Conservation (phyloP, 148 eudicot species). For the Heliamphora exappendiculata region DNA sequence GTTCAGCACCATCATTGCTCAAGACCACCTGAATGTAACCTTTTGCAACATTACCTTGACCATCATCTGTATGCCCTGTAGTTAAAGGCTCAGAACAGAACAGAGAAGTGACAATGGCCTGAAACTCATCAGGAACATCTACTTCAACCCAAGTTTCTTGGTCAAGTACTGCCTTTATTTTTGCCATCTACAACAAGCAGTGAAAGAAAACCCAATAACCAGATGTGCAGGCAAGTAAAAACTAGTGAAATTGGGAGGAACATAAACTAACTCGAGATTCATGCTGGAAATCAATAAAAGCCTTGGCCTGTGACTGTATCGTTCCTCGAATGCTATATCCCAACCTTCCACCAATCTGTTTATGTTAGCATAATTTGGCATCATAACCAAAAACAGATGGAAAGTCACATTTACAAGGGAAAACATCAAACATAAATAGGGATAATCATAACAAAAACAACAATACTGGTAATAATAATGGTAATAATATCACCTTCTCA, state of each 20-base stretch:
- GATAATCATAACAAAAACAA: not conserved
- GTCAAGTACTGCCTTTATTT: slow-evolving; percentile 87
- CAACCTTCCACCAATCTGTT: slow-evolving; percentile 99
- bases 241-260: slow-evolving; percentile 5
- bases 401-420: not conserved
- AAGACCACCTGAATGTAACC: slow-evolving; percentile 22
- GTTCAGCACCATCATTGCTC: slow-evolving; percentile 31
- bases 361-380: slow-evolving; percentile 24
- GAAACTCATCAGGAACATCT: slow-evolving; percentile 95
- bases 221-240: not conserved
- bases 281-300: slow-evolving; percentile 93
- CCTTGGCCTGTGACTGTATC: slow-evolving; percentile 94
- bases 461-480: not conserved
- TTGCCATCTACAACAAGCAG: slow-evolving; percentile 57
- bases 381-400: slow-evolving; percentile 23
- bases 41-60: slow-evolving; percentile 20
- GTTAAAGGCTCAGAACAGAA: slow-evolving; percentile 39
- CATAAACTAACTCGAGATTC: slow-evolving; percentile 71
- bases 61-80: slow-evolving; percentile 25
- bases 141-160: slow-evolving; percentile 98
- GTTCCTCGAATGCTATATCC: slow-evolving; percentile 96
- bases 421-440: not conserved
- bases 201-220: slow-evolving; percentile 13
- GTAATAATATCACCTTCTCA: slow-evolving; percentile 54
- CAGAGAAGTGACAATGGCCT: slow-evolving; percentile 68